phyloP scores from a whole-genome alignment of 148 eudicot genomes.

The Beta vulgaris region DNA sequence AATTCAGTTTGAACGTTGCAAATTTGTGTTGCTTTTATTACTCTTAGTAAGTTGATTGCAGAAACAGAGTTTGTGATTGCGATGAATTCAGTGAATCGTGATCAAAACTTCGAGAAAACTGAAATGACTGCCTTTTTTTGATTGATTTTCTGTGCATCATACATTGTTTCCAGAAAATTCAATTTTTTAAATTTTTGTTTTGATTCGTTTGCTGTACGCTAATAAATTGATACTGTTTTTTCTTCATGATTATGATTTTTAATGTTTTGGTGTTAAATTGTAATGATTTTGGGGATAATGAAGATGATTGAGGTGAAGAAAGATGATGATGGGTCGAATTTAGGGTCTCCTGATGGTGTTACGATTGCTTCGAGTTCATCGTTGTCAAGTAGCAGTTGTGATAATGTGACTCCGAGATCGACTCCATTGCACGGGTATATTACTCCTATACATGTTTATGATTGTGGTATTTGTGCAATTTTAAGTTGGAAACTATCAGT shows the following conservation, averaged over 20 bases:
- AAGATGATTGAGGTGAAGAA: constrained; percentile 16
- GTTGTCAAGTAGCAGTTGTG: constrained; percentile 17
- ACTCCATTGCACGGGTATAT: constrained; percentile 23
- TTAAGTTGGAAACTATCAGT: no score
- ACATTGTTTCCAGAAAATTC: no score
- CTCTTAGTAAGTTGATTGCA: constrained; percentile 15
- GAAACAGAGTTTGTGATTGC: constrained; percentile 9
- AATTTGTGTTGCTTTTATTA: not conserved
- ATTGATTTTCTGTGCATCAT: no score
- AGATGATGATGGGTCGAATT: constrained; percentile 20
- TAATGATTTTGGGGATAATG: not conserved
- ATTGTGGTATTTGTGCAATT: no score
- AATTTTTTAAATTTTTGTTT: no score
- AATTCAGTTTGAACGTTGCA: constrained; percentile 17
- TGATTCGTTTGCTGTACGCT: not conserved
- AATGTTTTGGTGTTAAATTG: not conserved
- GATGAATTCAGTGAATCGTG: constrained; percentile 2
- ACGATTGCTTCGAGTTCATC: constrained; percentile 18
- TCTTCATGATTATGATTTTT: not conserved
- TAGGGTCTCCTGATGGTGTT: constrained; percentile 20
- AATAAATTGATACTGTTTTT: not conserved
- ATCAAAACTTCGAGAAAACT: no score
- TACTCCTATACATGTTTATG: not conserved
- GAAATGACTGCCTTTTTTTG: no score
- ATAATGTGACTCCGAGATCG: constrained; percentile 21